These are phyloP conservation scores for Jaapia argillacea DNA, from an alignment of 768 basidiomycete genomes.

Conservation along the genomic window DNA sequence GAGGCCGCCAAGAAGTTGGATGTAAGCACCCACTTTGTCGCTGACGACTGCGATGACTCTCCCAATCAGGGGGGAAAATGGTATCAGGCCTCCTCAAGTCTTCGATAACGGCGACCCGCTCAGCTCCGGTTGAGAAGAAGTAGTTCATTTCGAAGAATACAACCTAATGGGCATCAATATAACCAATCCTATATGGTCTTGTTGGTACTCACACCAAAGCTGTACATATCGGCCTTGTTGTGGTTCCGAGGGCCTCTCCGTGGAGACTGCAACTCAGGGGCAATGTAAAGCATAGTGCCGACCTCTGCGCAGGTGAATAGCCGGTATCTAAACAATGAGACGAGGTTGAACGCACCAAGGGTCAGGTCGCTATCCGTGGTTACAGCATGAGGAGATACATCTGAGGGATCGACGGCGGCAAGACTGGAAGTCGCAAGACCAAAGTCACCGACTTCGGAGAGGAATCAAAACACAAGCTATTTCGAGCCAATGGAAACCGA, in stretches of 20 bases:
- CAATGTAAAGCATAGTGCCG: conserved; percentile 86
- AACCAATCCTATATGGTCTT: too few relatives aligned
- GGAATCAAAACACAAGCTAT: background rate
- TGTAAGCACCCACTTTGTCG: conserved; percentile 66
- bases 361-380: conserved; percentile 67
- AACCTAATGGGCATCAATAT: conserved; percentile 49
- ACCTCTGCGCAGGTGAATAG: too few relatives aligned
- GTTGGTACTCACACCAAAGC: conserved; percentile 79
- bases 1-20: too few relatives aligned
- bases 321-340: too few relatives aligned
- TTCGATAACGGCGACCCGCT: conserved; percentile 78
- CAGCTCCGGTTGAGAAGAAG: conserved; percentile 68
- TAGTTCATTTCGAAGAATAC: conserved; percentile 99
- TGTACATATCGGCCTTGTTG: conserved; percentile 90
- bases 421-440: conserved; percentile 81
- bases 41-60: conserved; percentile 45
- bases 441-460: conserved; percentile 74
- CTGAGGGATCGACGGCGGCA: conserved; percentile 68
- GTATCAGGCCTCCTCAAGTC: conserved; percentile 64
- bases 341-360: conserved; percentile 51
- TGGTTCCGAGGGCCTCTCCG: conserved; percentile 59
- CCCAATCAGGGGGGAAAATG: conserved; percentile 73
- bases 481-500: conserved; percentile 4
- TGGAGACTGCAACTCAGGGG: conserved; percentile 77
- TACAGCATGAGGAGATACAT: conserved; percentile 37